These are phyloP conservation scores for Glycine tomentella DNA, from an alignment of 306 rosid species.

Conservation along the genomic window DNA sequence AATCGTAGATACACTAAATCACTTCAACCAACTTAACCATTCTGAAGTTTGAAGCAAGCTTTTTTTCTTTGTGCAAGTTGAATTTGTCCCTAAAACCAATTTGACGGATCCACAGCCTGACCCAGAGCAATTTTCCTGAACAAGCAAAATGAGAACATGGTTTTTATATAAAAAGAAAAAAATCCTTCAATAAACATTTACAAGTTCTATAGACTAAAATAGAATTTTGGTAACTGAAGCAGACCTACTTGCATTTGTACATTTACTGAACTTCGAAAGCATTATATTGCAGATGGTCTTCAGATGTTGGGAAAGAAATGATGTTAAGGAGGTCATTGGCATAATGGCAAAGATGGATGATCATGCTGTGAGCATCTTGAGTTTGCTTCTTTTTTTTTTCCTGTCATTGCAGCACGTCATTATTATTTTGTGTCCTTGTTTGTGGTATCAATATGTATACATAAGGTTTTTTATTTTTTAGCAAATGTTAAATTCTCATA, in stretches of 20 bases:
- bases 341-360: slow-evolving; percentile 95
- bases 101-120: slow-evolving; percentile 23
- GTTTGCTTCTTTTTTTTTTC: background rate
- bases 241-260: slow-evolving; percentile 21
- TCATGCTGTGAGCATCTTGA: slow-evolving; percentile 73
- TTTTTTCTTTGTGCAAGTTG: slow-evolving; percentile 6
- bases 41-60: background rate
- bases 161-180: slow-evolving; percentile 10
- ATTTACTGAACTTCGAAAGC: slow-evolving; percentile 46
- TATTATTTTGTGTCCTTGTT: slow-evolving; percentile 16
- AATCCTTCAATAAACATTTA: background rate
- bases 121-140: background rate
- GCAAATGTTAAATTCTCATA: slow-evolving; percentile 29
- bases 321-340: slow-evolving; percentile 82
- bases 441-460: slow-evolving; percentile 28
- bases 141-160: slow-evolving; percentile 6
- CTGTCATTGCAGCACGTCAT: slow-evolving; percentile 2
- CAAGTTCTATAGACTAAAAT: background rate
- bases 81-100: slow-evolving; percentile 1
- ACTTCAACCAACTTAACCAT: slow-evolving; percentile 18
- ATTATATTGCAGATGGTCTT: slow-evolving; percentile 71
- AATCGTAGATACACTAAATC: background rate
- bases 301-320: slow-evolving; percentile 94
- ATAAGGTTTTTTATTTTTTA: background rate
- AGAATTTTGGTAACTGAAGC: slow-evolving; percentile 17